Conservation (phyloP, 2,329 filamentous ascomycete genomes). For the Sporothrix sp. region DNA sequence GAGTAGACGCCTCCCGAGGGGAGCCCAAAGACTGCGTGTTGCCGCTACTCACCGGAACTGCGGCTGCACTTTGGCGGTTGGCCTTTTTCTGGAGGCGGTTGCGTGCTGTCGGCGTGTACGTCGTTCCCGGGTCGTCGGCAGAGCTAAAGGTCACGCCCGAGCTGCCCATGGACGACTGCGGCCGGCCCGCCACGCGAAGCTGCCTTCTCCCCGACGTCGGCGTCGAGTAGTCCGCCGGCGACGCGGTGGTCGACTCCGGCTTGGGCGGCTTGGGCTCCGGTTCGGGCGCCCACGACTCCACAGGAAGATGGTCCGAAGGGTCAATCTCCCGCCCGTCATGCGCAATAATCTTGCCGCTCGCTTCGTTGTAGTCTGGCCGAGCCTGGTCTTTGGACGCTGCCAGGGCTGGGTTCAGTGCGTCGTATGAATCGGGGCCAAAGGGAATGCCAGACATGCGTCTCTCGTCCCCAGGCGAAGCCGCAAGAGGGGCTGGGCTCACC, state of each 20-base stretch:
- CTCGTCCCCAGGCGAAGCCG: slow-evolving; percentile 24
- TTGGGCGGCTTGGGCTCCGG: slow-evolving; percentile 52
- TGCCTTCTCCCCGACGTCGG: slow-evolving; percentile 41
- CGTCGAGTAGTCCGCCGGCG: slow-evolving; percentile 35
- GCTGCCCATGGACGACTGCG: slow-evolving; percentile 26
- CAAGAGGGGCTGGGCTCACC: slow-evolving; percentile 57
- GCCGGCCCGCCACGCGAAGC: slow-evolving; percentile 40
- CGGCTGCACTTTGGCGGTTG: slow-evolving; percentile 32
- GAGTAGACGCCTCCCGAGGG: slow-evolving; percentile 32
- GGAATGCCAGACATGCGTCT: slow-evolving; percentile 52
- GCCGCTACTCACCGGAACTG: slow-evolving; percentile 25
- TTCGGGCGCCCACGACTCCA: slow-evolving; percentile 69
- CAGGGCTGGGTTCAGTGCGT: slow-evolving; percentile 55
- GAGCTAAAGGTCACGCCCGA: slow-evolving; percentile 25
- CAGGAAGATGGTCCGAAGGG: slow-evolving; percentile 69
- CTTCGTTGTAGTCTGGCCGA: slow-evolving; percentile 38
- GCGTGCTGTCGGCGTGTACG: slow-evolving; percentile 31
- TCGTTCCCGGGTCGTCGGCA: slow-evolving; percentile 25
- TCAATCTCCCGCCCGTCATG: slow-evolving; percentile 69
- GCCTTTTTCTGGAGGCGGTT: slow-evolving; percentile 58
- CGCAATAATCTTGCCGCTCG: slow-evolving; percentile 61
- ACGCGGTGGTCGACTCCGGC: slow-evolving; percentile 23
- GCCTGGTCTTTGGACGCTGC: slow-evolving; percentile 27
- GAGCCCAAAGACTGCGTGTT: slow-evolving; percentile 2
- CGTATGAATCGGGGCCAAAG: slow-evolving; percentile 68